A percentile compares a stretch with the other conserved stretches of the same genome.
Evolutionary conservation across 441 rosid species (phyloP).

Genomic region (Euphorbia celastroides): DNA sequence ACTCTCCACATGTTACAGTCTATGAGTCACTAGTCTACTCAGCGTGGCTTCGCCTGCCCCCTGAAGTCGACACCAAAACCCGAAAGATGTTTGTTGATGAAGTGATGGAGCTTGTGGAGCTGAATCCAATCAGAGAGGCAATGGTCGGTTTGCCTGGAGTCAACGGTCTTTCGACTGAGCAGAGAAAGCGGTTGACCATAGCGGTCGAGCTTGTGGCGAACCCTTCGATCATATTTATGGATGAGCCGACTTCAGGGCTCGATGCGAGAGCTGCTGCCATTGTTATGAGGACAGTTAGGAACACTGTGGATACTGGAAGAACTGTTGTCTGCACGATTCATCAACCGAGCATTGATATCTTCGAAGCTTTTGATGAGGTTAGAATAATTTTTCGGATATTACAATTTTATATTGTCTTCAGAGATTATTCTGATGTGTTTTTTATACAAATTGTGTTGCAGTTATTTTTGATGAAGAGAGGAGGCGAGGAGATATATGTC

Average conservation of each 20-base stretch:
- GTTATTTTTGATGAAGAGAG: conserved; percentile 67
- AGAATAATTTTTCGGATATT: conserved; percentile 12
- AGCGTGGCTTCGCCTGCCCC: conserved; percentile 42
- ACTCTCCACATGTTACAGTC: conserved; percentile 38
- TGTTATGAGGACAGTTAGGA: conserved; percentile 42
- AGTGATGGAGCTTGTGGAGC: conserved; percentile 41
- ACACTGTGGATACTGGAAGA: conserved; percentile 44
- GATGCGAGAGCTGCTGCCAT: conserved; percentile 50
- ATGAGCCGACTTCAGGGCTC: conserved; percentile 44
- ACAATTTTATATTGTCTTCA: not conserved
- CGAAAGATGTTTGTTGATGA: conserved; percentile 37
- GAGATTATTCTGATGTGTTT: not conserved
- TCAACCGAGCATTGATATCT: conserved; percentile 30
- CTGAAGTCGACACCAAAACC: conserved; percentile 28
- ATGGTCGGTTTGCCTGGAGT: conserved; percentile 38
- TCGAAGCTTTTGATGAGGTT: conserved; percentile 18
- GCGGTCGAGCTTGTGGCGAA: conserved; percentile 44
- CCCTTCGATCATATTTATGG: conserved; percentile 44
- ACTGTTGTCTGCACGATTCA: conserved; percentile 44
- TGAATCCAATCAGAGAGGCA: conserved; percentile 23
- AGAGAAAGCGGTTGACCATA: conserved; percentile 38
- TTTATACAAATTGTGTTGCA: conserved; percentile 16
- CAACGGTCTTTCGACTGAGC: conserved; percentile 40
- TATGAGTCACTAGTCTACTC: conserved; percentile 39
- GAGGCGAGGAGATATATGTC: conserved; percentile 74